Evolutionary conservation across 2,329 filamentous ascomycete genomes (phyloP).

Genomic region (Whalleya microplaca): DNA sequence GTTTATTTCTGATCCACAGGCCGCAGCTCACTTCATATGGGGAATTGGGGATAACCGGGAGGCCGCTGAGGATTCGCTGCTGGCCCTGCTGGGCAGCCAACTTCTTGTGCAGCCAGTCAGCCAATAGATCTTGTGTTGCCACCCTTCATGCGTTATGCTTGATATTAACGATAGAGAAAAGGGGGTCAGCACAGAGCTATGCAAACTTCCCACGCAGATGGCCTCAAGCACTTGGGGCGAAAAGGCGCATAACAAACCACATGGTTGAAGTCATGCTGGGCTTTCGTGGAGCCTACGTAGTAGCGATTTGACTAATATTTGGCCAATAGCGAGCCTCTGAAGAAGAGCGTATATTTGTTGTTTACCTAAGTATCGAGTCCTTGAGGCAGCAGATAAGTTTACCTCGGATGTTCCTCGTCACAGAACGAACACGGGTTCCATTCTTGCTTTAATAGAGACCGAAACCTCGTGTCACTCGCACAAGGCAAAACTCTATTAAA

Average conservation of each 20-base stretch:
- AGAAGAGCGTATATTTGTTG: background rate
- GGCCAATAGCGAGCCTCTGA: background rate
- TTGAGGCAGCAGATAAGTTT: background rate
- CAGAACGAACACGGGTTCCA: too few relatives aligned
- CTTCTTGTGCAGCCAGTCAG: background rate
- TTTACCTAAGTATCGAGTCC: background rate
- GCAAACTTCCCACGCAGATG: background rate
- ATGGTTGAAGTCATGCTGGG: background rate
- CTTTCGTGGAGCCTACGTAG: too few relatives aligned
- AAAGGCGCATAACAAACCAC: background rate
- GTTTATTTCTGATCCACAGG: constrained; percentile 15
- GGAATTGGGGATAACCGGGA: constrained; percentile 1
- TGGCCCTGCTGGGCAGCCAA: background rate
- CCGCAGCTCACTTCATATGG: constrained; percentile 1
- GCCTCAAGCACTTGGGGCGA: background rate
- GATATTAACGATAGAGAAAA: background rate
- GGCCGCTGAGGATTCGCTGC: background rate
- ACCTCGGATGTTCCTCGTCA: background rate
- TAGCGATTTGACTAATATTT: too few relatives aligned
- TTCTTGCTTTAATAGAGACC: too few relatives aligned
- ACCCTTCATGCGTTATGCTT: background rate
- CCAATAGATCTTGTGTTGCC: constrained; percentile 8
- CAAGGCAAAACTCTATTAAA: too few relatives aligned
- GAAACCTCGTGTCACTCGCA: background rate
- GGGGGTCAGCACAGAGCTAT: background rate